A percentile compares a stretch with the other conserved stretches of the same genome.
Conservation (phyloP, 176 grass and related monocot species). For the Cocos nucifera region DNA sequence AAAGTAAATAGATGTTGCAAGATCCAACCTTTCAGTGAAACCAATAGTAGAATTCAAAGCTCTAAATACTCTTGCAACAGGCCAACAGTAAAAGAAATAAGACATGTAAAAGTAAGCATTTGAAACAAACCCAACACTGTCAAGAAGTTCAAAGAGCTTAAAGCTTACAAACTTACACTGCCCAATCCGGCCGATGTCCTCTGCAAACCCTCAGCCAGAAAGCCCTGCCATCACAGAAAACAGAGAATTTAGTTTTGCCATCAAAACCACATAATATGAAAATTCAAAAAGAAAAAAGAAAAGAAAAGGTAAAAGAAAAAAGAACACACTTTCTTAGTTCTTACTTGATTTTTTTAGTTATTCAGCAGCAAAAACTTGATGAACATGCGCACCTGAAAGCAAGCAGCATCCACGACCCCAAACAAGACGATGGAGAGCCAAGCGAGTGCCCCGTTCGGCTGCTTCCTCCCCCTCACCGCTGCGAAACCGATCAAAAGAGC, state of each 20-base stretch:
- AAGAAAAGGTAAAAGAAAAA: too few species aligned
- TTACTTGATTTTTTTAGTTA: background rate
- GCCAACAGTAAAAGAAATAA: too few species aligned
- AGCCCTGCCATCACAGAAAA: slow-evolving; percentile 42
- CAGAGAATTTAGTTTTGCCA: background rate
- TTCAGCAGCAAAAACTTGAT: background rate
- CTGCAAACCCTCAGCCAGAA: slow-evolving; percentile 85
- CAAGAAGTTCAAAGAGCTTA: slow-evolving; percentile 9
- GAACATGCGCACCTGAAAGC: slow-evolving; percentile 60
- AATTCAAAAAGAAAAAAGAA: too few species aligned
- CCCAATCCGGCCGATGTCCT: slow-evolving; percentile 83
- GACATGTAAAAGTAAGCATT: background rate
- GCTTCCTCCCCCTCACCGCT: slow-evolving; percentile 50
- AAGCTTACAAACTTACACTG: slow-evolving; percentile 52
- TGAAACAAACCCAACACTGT: background rate
- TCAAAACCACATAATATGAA: too few species aligned
- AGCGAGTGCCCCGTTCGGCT: slow-evolving; percentile 52
- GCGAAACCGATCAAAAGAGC: slow-evolving; percentile 71
- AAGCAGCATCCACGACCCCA: slow-evolving; percentile 62
- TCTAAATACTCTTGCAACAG: too few species aligned
- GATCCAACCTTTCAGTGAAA: too few species aligned
- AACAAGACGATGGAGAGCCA: slow-evolving; percentile 65
- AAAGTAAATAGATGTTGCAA: too few species aligned
- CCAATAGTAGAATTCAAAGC: too few species aligned
- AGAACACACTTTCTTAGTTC: too few species aligned